Base-by-base conservation (phyloP, 2,329 filamentous ascomycete genomes). In the Penicillium palitans region DNA sequence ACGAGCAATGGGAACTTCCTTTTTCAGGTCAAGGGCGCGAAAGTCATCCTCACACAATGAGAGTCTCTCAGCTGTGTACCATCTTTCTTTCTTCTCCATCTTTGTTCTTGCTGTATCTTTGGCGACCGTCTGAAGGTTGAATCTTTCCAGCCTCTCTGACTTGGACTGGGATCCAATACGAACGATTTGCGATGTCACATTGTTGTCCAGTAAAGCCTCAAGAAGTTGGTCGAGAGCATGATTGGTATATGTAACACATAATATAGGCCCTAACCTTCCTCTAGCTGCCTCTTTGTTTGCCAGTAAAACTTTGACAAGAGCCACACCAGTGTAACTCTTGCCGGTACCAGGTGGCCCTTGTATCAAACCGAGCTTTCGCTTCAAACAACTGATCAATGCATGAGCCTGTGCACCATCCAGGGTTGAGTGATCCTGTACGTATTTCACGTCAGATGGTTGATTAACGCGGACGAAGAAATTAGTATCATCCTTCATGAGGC, bases 111-210 rank as follows among this genome's bases (percentile, higher is more conserved):
- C 78, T 0, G 69, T 58, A n/a, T 69, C 77, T 27, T 56, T 50
- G 8, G 55, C 52, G 24, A 72, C 55, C 0, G 63, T 58, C 0
- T 78, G 73, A 6, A 89, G 76, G 55, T 84, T 87, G n/a, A 81
- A 68, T 0, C 67, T 66, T 9, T 80, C 66, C 0, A 90, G 71
- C 2, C 72, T 64, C 31, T 83, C 79, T 0, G 84, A 86, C 58
- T 85, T 84, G 2, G 81, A 85, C 17, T 79, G 79, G 0, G 79
- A 80, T 0, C 88, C 87, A 6, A 90, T 83, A 0, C 87, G 84
- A 27, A 90, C 80, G 27, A 90, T 78, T 6, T 83, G 65, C 12
- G 61, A 52, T 13, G 65, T 63, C 48, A 72, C 66, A 9, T 66
- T 45, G 24, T 66, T 63, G n/a, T 72, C 57, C 45, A 85, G 55